A percentile compares a stretch with the other conserved stretches of the same genome.
Conservation (phyloP, 306 rosid species). For the Cicer yamashitae region DNA sequence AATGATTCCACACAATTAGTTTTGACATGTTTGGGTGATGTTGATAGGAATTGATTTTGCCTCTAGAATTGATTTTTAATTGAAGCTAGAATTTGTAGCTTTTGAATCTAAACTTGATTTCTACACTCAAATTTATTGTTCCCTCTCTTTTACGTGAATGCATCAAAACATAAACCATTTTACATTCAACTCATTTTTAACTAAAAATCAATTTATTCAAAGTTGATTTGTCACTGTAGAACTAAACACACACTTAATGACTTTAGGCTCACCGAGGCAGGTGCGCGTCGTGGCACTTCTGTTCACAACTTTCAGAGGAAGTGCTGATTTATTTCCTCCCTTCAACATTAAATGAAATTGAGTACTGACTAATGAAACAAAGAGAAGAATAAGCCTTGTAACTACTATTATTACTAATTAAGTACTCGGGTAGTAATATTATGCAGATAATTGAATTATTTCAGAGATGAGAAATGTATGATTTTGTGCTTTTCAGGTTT, state of each 20-base stretch:
- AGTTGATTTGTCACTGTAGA: no score
- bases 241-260: background rate
- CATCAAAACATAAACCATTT: no score
- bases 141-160: no score
- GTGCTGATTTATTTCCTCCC: constrained; percentile 5
- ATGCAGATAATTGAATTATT: constrained; percentile 4
- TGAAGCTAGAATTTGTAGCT: no score
- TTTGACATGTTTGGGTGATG: no score
- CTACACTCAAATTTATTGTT: no score
- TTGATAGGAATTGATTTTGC: no score
- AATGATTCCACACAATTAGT: no score
- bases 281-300: background rate
- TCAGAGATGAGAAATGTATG: constrained; percentile 14
- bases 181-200: no score
- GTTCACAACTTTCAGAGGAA: background rate
- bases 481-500: constrained; percentile 66
- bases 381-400: background rate
- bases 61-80: no score
- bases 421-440: constrained; percentile 6
- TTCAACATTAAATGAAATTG: background rate
- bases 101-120: no score
- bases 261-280: background rate
- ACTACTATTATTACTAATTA: background rate
- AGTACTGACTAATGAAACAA: background rate
- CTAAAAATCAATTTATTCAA: no score